Percentiles rank a stretch among this genome's conserved stretches.
Evolutionary conservation across 441 rosid genomes (phyloP).

Genomic region (Gossypium trilobum): DNA sequence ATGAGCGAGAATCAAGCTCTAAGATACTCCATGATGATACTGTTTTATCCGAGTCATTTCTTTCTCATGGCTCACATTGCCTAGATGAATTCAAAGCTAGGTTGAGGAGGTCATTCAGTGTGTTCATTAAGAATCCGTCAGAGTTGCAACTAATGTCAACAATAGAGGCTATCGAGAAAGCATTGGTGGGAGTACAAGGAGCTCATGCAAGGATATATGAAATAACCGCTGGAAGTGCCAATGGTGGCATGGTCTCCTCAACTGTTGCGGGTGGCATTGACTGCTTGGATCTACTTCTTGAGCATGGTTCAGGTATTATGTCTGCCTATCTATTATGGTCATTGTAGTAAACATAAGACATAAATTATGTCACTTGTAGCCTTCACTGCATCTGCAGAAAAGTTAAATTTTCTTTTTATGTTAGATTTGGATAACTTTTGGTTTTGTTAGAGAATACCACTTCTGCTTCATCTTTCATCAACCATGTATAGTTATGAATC

Average conservation of each 20-base stretch:
- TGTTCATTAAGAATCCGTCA: conserved; percentile 44
- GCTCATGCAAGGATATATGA: conserved; percentile 34
- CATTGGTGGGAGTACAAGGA: conserved; percentile 62
- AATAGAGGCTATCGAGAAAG: conserved; percentile 66
- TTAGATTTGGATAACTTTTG: not conserved
- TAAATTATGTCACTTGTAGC: not conserved
- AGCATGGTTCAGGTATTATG: conserved; percentile 59
- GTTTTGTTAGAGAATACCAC: not conserved
- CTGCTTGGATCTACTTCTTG: conserved; percentile 78
- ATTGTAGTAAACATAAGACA: conserved; percentile 1
- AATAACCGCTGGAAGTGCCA: conserved; percentile 45
- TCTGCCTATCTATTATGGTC: conserved; percentile 6
- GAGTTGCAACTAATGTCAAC: conserved; percentile 60
- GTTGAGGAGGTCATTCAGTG: conserved; percentile 64
- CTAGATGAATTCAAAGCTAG: conserved; percentile 58
- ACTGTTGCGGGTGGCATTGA: conserved; percentile 77
- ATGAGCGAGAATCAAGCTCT: conserved; percentile 53
- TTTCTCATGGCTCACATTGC: conserved; percentile 30
- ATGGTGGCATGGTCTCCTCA: conserved; percentile 59
- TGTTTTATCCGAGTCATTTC: conserved; percentile 28
- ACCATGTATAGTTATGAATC: not conserved
- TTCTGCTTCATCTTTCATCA: not conserved
- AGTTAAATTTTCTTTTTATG: not conserved
- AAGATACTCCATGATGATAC: conserved; percentile 32
- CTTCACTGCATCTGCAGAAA: not conserved